These are phyloP conservation scores for Deuterostichococcus epilithicus DNA, from an alignment of 139 green algal species.

Conservation along the genomic window DNA sequence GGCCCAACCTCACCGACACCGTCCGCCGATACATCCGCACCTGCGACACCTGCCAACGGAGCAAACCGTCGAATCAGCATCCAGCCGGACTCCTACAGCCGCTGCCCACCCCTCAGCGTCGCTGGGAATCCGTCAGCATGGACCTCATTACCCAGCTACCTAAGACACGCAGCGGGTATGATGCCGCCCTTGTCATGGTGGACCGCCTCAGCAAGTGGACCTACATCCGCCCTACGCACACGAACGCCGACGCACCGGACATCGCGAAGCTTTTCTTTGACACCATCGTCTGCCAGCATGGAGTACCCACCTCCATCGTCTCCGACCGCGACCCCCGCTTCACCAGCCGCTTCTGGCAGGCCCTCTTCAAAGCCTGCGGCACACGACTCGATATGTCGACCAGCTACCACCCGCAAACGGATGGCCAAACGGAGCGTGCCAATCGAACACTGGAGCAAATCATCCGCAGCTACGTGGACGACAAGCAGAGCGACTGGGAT, in stretches of 20 bases:
- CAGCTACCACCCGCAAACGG: too few species aligned
- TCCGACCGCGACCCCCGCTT: constrained; percentile 34
- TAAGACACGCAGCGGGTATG: constrained; percentile 12
- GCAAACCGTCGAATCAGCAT: constrained; percentile 15
- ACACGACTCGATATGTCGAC: constrained; percentile 25
- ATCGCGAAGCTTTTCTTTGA: constrained; percentile 30
- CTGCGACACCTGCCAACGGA: constrained; percentile 25
- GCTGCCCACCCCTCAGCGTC: constrained; percentile 22
- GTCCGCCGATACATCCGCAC: neutral
- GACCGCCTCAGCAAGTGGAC: constrained; percentile 40
- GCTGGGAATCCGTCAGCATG: constrained; percentile 23
- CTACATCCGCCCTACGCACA: constrained; percentile 15
- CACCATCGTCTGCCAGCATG: constrained; percentile 20
- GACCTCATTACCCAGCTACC: constrained; percentile 34
- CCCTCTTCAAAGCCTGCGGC: constrained; percentile 14
- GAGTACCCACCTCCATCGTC: constrained; percentile 18
- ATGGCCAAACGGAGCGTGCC: constrained; percentile 61
- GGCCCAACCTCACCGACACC: constrained; percentile 4
- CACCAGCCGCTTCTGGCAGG: constrained; percentile 26
- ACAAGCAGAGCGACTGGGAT: constrained; percentile 44
- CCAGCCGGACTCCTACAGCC: constrained; percentile 15
- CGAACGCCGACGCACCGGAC: neutral
- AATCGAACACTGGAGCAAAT: constrained; percentile 58
- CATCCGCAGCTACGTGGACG: constrained; percentile 33
- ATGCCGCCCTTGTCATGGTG: constrained; percentile 31